Evolutionary conservation across 2,329 filamentous ascomycete genomes (phyloP).

Genomic region (Penicillium concentricum): DNA sequence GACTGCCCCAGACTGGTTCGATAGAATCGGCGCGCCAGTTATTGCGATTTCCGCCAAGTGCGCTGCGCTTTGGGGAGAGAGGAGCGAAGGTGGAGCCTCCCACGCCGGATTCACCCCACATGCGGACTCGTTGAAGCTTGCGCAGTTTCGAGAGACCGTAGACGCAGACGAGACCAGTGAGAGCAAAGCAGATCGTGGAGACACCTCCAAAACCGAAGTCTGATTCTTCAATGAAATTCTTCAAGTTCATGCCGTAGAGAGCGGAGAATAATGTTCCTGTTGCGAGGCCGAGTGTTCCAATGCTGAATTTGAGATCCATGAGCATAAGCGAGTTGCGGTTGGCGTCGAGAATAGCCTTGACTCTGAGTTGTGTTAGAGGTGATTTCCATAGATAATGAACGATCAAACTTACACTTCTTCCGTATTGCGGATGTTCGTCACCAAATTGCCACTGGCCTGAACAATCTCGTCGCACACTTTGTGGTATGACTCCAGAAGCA

Average conservation of each 20-base stretch:
- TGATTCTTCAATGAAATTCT: slow-evolving; percentile 97
- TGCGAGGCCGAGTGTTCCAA: slow-evolving; percentile 89
- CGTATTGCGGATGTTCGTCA: slow-evolving; percentile 93
- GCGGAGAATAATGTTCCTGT: slow-evolving; percentile 93
- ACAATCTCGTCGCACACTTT: slow-evolving; percentile 98
- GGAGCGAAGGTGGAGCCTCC: slow-evolving; percentile 31
- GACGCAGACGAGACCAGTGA: slow-evolving; percentile 74
- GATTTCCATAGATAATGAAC: background rate
- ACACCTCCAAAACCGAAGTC: slow-evolving; percentile 80
- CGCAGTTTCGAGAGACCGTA: slow-evolving; percentile 83
- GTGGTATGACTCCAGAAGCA: slow-evolving; percentile 95
- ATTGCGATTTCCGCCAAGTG: slow-evolving; percentile 26
- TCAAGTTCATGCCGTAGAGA: slow-evolving; percentile 99
- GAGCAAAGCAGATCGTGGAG: slow-evolving; percentile 66
- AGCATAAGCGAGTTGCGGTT: slow-evolving; percentile 99
- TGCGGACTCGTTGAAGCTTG: slow-evolving; percentile 82
- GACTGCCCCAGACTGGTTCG: slow-evolving; percentile 40
- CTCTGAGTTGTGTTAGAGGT: slow-evolving; percentile 51
- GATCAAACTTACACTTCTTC: slow-evolving; percentile 79
- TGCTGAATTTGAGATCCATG: slow-evolving; percentile 91
- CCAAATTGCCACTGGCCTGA: slow-evolving; percentile 87
- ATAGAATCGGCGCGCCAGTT: slow-evolving; percentile 48
- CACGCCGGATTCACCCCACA: slow-evolving; percentile 65
- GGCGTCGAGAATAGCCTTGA: slow-evolving; percentile 94
- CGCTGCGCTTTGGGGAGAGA: slow-evolving; percentile 26